These are phyloP conservation scores for Alternaria triticimaculans DNA, from an alignment of 2,329 filamentous ascomycete species.

Conservation along the genomic window DNA sequence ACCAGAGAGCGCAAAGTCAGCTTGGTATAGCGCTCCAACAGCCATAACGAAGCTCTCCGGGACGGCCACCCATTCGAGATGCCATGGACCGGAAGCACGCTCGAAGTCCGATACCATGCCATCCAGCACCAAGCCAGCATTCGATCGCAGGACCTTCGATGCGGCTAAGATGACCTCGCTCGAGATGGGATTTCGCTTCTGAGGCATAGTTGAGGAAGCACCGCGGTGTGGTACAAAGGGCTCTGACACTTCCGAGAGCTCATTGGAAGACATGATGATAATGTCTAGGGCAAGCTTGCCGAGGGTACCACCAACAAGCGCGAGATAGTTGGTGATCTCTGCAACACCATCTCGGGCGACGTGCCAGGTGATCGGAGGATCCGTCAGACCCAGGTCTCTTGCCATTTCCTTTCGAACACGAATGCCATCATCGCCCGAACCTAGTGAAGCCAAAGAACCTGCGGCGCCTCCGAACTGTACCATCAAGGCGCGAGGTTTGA, in stretches of 20 bases:
- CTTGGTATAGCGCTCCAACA: slow-evolving; percentile 61
- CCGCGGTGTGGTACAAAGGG: slow-evolving; percentile 51
- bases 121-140: slow-evolving; percentile 61
- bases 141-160: slow-evolving; percentile 60
- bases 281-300: slow-evolving; percentile 64
- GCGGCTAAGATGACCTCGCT: slow-evolving; percentile 63
- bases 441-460: slow-evolving; percentile 62
- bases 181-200: slow-evolving; percentile 65
- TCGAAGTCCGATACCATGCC: slow-evolving; percentile 66
- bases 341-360: slow-evolving; percentile 62
- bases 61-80: slow-evolving; percentile 64
- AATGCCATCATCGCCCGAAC: slow-evolving; percentile 56
- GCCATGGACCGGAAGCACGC: slow-evolving; percentile 65
- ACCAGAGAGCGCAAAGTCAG: slow-evolving; percentile 60
- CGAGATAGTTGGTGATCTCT: slow-evolving; percentile 62
- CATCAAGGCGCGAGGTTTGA: slow-evolving; percentile 56
- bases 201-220: slow-evolving; percentile 46
- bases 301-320: slow-evolving; percentile 60
- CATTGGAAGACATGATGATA: slow-evolving; percentile 65
- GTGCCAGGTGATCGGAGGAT: slow-evolving; percentile 65
- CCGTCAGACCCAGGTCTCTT: slow-evolving; percentile 54
- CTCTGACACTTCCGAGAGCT: slow-evolving; percentile 62
- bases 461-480: slow-evolving; percentile 66
- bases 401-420: slow-evolving; percentile 59
- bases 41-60: slow-evolving; percentile 62